phyloP scores from a whole-genome alignment of 306 rosid genomes.

The Pachyrhizus erosus region DNA sequence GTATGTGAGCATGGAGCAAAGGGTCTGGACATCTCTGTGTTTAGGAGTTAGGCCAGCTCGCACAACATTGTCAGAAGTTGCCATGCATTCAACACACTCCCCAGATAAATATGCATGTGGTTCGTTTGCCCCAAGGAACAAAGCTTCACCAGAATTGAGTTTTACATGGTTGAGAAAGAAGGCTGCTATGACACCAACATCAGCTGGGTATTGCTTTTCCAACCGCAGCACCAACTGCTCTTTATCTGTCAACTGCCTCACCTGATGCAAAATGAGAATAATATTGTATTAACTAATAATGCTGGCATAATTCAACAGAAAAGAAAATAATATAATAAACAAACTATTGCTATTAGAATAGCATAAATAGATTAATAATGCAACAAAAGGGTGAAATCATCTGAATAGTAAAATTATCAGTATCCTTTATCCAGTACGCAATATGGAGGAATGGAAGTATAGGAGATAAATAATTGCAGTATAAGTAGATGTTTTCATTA shows the following conservation, averaged over 20 bases:
- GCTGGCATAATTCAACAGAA: neutral
- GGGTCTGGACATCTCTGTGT: conserved; percentile 80
- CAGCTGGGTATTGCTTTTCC: conserved; percentile 88
- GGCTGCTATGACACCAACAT: conserved; percentile 85
- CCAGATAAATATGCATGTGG: conserved; percentile 91
- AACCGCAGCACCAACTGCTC: conserved; percentile 74
- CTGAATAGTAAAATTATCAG: neutral
- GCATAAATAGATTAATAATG: conserved; percentile 8
- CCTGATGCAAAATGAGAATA: conserved; percentile 53
- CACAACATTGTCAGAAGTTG: conserved; percentile 96
- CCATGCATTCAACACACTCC: conserved; percentile 94
- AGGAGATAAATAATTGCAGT: neutral
- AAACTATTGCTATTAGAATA: neutral
- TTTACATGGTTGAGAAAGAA: conserved; percentile 88
- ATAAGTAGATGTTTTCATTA: neutral
- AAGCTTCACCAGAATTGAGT: conserved; percentile 90
- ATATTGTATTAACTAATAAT: neutral
- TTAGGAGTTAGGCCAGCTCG: conserved; percentile 98
- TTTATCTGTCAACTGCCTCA: conserved; percentile 79
- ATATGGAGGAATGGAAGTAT: conserved; percentile 5
- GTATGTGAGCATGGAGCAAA: conserved; percentile 96
- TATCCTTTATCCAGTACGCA: conserved; percentile 13
- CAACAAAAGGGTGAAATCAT: neutral
- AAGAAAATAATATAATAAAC: neutral
- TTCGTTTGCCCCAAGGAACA: conserved; percentile 84